Evolutionary conservation across 495 filamentous ascomycete species (phyloP).

Genomic region (Hyaloscypha bicolor): DNA sequence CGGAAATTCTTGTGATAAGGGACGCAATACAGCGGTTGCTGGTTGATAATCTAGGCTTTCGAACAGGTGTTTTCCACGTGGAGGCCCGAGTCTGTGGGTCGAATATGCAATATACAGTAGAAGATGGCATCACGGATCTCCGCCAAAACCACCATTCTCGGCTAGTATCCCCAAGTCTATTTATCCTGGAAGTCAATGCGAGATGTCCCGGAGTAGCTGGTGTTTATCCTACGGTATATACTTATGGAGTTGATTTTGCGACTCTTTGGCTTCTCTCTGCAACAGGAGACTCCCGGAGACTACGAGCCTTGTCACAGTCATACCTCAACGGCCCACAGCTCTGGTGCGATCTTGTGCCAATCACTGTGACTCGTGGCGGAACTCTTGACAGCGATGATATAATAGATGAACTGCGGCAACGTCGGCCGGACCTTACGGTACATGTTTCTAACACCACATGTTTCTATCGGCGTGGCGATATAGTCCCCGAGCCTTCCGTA

Average conservation of each 20-base stretch:
- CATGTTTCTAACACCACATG: no score
- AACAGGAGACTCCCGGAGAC: background rate
- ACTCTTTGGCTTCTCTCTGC: background rate
- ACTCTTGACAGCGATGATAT: no score
- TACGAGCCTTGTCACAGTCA: background rate
- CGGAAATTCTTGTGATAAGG: slow-evolving; percentile 5
- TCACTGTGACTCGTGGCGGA: no score
- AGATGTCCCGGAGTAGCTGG: slow-evolving; percentile 5
- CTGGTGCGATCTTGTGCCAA: no score
- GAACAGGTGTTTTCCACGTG: slow-evolving; percentile 35
- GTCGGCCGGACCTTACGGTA: no score
- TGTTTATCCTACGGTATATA: background rate
- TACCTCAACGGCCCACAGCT: no score
- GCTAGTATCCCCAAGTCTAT: background rate
- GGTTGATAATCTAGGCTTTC: slow-evolving; percentile 27
- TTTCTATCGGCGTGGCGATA: no score
- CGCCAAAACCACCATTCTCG: background rate
- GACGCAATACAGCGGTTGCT: slow-evolving; percentile 9
- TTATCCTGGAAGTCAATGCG: slow-evolving; percentile 6
- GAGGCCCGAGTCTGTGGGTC: slow-evolving; percentile 39
- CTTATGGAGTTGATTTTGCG: slow-evolving; percentile 1
- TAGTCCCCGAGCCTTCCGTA: no score
- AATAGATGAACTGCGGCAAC: no score
- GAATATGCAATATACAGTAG: slow-evolving; percentile 29
- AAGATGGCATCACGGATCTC: slow-evolving; percentile 23